Percentiles rank a stretch among this genome's conserved stretches.
Conservation (phyloP, 352 stramenopile genomes). For the Phytopythium chamaehyphon region DNA sequence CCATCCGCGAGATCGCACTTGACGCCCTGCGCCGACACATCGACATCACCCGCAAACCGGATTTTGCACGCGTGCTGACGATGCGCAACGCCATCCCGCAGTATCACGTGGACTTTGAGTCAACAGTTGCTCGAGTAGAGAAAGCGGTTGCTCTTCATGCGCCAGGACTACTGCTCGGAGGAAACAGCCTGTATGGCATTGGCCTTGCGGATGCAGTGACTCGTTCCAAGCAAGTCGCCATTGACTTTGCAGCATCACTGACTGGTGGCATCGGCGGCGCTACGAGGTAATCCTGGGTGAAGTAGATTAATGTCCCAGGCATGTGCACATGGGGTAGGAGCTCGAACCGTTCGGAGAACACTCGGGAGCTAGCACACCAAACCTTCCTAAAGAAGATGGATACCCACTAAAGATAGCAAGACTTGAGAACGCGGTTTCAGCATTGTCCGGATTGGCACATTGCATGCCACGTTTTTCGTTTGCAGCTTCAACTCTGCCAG, state of each 20-base stretch:
- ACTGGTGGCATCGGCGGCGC: neutral
- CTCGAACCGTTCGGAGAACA: too few relatives aligned
- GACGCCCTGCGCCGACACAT: constrained; percentile 74
- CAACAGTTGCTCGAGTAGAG: constrained; percentile 60
- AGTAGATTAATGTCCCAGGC: too few relatives aligned
- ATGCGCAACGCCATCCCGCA: constrained; percentile 75
- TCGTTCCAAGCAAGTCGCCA: constrained; percentile 72
- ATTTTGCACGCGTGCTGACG: constrained; percentile 50
- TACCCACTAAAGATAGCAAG: too few relatives aligned
- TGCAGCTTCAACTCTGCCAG: too few relatives aligned
- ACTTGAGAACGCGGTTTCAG: too few relatives aligned
- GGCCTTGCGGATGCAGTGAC: constrained; percentile 82
- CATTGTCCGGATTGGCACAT: too few relatives aligned
- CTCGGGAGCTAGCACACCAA: too few relatives aligned
- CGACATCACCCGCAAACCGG: constrained; percentile 46
- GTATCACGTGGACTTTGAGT: constrained; percentile 79
- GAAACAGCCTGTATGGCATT: constrained; percentile 88
- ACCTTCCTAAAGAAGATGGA: too few relatives aligned
- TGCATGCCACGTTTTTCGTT: too few relatives aligned
- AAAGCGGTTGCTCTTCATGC: constrained; percentile 31
- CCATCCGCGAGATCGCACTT: constrained; percentile 59
- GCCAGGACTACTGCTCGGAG: constrained; percentile 49
- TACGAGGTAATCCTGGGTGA: neutral
- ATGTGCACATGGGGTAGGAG: too few relatives aligned
- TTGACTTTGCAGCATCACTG: constrained; percentile 42